Base-by-base conservation (phyloP, 2,329 filamentous ascomycete genomes). In the Aureobasidium musti region DNA sequence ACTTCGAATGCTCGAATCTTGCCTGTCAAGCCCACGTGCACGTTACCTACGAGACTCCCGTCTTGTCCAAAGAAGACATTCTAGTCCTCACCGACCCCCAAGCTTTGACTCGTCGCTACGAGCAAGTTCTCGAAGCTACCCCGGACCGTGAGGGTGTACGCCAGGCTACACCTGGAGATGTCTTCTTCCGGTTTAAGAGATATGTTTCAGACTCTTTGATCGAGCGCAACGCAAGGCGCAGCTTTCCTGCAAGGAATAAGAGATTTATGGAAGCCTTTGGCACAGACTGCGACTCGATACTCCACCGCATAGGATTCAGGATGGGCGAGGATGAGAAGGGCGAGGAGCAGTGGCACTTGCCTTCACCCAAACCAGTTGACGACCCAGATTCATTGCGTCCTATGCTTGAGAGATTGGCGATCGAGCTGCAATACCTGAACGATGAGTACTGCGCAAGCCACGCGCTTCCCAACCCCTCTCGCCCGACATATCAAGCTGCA, bases 231-330 rank as follows among this genome's bases (percentile, higher is more conserved):
- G 81, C 80, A 39, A 83, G 81, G 70, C 82, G 82, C 69, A 76
- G 79, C 52, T 87, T 90, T 70, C 83, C 83, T 5, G 78, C 82
- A 8, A 75, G 82, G 19, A 90, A 91, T 72, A 87, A 88, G 73
- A 84, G 84, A 66, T 91, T 89, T 70, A 79, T 86, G 71, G 80
- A 86, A 68, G 83, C 83, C 1, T 89, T 90, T 74, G 87, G 86
- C 11, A 77, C 82, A 49, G 86, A 88, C 57, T 90, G 87, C 73
- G 80, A 82, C 69, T 78, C 81, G 13, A 73, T 91, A 33, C 77
- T 91, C 21, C 78, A 82, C 65, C 83, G 81, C 53, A 73, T 90
- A 39, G 86, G 84, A 1, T 91, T 90, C 71, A 78, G 72, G 30
- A 77, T 75, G 52, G 68, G 49, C 63, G 73, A 75, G 71, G 73